Evolutionary conservation across 2,329 filamentous ascomycete species (phyloP).

Genomic region (Paracorniculantispora psalliotae): DNA sequence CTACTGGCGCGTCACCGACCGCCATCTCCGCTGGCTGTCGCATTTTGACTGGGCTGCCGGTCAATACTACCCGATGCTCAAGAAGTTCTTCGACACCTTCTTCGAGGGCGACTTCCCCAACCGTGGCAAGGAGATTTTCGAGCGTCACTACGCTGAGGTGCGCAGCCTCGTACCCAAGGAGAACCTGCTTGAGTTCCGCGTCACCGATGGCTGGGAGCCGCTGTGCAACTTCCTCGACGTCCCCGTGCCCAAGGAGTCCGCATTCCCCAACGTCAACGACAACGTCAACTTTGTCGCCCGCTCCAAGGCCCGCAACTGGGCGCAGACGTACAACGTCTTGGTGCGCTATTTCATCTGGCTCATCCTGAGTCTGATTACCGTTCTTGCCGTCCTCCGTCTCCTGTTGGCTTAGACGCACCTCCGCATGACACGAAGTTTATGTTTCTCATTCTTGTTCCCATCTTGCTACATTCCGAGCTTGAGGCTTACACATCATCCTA

Average conservation of each 20-base stretch:
- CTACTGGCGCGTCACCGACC: slow-evolving; percentile 61
- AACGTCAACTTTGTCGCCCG: slow-evolving; percentile 31
- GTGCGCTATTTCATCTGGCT: slow-evolving; percentile 23
- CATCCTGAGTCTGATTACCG: slow-evolving; percentile 14
- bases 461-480: neutral
- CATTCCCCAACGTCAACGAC: slow-evolving; percentile 34
- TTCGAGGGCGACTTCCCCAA: slow-evolving; percentile 64
- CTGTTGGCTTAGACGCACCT: neutral
- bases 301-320: slow-evolving; percentile 28
- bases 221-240: slow-evolving; percentile 32
- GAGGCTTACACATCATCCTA: slow-evolving; percentile 1
- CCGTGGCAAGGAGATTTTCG: slow-evolving; percentile 59
- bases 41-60: slow-evolving; percentile 56
- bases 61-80: slow-evolving; percentile 66
- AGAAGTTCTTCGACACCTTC: slow-evolving; percentile 64
- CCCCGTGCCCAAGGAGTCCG: slow-evolving; percentile 26
- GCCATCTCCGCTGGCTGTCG: slow-evolving; percentile 41
- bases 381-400: slow-evolving; percentile 8
- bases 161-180: slow-evolving; percentile 27
- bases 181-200: slow-evolving; percentile 29
- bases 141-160: slow-evolving; percentile 32
- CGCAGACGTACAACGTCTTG: slow-evolving; percentile 31
- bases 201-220: slow-evolving; percentile 34
- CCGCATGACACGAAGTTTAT: neutral
- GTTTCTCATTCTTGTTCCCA: neutral